Conservation (phyloP, 345 rosid species). For the Acer campestre region DNA sequence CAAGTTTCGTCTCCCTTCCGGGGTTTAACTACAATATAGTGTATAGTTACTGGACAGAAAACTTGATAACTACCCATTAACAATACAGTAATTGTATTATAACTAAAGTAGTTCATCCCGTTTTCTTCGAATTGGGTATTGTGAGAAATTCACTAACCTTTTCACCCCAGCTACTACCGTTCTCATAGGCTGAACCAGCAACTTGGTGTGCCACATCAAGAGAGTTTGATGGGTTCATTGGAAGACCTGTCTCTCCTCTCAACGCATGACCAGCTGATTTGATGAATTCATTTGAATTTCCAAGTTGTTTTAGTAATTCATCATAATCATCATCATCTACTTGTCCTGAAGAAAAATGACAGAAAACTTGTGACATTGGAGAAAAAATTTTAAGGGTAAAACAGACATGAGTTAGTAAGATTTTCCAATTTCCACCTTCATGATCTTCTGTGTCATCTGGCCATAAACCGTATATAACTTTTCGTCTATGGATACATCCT, state of each 20-base stretch:
- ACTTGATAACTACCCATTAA: too few relatives aligned
- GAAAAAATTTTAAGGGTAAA: not conserved
- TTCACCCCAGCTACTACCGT: constrained; percentile 55
- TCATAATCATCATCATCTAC: constrained; percentile 5
- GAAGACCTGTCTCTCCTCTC: constrained; percentile 31
- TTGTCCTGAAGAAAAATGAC: constrained; percentile 21
- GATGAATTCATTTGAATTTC: constrained; percentile 46
- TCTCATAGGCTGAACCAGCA: constrained; percentile 51
- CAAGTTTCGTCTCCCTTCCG: too few relatives aligned
- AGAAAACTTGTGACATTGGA: not conserved
- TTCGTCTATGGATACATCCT: constrained; percentile 65
- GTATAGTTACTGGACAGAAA: too few relatives aligned
- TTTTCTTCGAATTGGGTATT: not conserved
- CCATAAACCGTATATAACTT: constrained; percentile 58
- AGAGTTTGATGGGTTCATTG: constrained; percentile 10
- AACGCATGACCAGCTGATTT: constrained; percentile 46
- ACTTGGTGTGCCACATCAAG: constrained; percentile 46
- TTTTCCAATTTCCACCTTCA: constrained; percentile 11
- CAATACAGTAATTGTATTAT: too few relatives aligned
- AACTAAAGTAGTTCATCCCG: too few relatives aligned
- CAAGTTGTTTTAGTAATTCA: constrained; percentile 32
- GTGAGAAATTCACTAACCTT: constrained; percentile 33
- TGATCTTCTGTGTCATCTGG: constrained; percentile 26
- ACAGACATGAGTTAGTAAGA: not conserved
- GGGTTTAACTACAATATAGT: too few relatives aligned